These are phyloP conservation scores for Cutaneotrichosporon cavernicola DNA, from an alignment of 1,284 basidiomycete genomes.

Conservation along the genomic window DNA sequence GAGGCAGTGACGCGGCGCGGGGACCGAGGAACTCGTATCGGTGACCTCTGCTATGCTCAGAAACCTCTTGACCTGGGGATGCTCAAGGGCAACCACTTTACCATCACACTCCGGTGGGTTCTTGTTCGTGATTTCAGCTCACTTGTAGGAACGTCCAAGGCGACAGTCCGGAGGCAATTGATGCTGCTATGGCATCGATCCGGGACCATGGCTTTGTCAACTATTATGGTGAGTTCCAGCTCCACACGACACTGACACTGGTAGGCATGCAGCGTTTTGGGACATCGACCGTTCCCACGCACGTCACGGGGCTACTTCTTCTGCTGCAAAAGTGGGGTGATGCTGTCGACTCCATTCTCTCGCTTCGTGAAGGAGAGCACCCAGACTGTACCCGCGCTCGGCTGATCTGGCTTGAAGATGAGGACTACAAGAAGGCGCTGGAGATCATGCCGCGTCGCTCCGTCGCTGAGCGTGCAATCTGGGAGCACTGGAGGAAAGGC, in stretches of 20 bases:
- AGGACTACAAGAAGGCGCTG: slow-evolving; percentile 72
- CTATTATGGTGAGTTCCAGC: slow-evolving; percentile 73
- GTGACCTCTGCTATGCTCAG: slow-evolving; percentile 81
- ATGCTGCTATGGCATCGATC: slow-evolving; percentile 74
- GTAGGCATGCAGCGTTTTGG: slow-evolving; percentile 98
- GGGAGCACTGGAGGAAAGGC: slow-evolving; percentile 83
- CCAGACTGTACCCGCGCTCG: slow-evolving; percentile 77
- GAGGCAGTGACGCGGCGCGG: slow-evolving; percentile 69
- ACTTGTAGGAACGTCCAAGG: slow-evolving; percentile 72
- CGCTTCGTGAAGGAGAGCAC: slow-evolving; percentile 80
- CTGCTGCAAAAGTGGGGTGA: slow-evolving; percentile 84
- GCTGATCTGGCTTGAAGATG: slow-evolving; percentile 76
- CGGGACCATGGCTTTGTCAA: slow-evolving; percentile 91
- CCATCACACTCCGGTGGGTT: slow-evolving; percentile 83
- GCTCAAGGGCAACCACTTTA: slow-evolving; percentile 92
- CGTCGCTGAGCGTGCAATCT: slow-evolving; percentile 86
- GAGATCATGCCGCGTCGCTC: slow-evolving; percentile 80
- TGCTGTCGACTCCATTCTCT: slow-evolving; percentile 78
- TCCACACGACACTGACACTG: background rate
- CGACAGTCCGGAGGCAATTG: slow-evolving; percentile 67
- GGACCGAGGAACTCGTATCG: slow-evolving; percentile 85
- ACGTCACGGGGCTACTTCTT: slow-evolving; percentile 85
- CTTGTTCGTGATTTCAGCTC: background rate
- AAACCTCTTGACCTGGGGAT: slow-evolving; percentile 84
- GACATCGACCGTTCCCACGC: slow-evolving; percentile 91